phyloP scores from a whole-genome alignment of 805 yeast genomes.

The Sporopachydermia lactativora region DNA sequence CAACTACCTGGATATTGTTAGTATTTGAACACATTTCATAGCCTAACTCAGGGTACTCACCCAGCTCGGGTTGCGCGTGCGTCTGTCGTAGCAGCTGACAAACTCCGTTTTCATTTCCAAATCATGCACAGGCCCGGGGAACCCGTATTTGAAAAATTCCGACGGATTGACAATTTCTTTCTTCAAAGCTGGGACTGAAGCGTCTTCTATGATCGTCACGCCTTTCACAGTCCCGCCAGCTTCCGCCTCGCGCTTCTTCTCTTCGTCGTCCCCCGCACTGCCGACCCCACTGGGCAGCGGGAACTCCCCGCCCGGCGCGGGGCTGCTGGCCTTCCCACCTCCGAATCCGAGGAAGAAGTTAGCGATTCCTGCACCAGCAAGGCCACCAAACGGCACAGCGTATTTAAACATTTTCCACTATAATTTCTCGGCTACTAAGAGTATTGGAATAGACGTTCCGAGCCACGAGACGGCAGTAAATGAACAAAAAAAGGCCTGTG shows the following conservation, averaged over 20 bases:
- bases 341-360: constrained; percentile 20
- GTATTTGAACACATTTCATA: no score
- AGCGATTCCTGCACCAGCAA: constrained; percentile 20
- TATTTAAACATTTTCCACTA: constrained; percentile 6
- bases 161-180: constrained; percentile 46
- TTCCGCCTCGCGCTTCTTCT: constrained; percentile 8
- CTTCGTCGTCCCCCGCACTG: constrained; percentile 1
- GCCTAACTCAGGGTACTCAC: no score
- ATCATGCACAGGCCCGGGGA: constrained; percentile 92
- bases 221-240: constrained; percentile 6
- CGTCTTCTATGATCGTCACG: constrained; percentile 6
- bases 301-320: constrained; percentile 4
- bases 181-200: constrained; percentile 12
- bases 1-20: constrained; percentile 39
- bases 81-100: constrained; percentile 75
- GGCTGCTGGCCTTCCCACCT: constrained; percentile 7
- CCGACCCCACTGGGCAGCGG: constrained; percentile 2
- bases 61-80: constrained; percentile 76
- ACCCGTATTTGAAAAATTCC: constrained; percentile 81
- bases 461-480: no score
- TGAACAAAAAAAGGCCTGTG: no score
- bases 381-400: constrained; percentile 12
- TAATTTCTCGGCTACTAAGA: no score
- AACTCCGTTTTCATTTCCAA: constrained; percentile 60
- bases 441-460: no score